Conservation (phyloP, 129 eudicot species). For the Silybum marianum region DNA sequence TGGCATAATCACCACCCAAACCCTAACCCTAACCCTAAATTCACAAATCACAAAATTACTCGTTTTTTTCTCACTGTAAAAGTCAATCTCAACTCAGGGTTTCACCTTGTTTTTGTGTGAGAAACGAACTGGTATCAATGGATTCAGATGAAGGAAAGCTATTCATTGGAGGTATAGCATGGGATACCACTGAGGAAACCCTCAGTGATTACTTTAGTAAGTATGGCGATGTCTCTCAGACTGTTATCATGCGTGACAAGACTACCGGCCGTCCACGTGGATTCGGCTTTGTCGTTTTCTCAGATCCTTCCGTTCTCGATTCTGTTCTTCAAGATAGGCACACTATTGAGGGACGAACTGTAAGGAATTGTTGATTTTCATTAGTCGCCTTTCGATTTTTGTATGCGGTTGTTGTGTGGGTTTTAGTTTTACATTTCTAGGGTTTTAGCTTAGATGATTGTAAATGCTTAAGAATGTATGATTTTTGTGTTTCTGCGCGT, state of each 20-base stretch:
- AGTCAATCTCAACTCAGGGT: neutral
- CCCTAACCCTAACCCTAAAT: constrained; percentile 9
- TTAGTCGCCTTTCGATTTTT: neutral
- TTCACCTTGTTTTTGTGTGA: neutral
- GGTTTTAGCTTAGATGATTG: neutral
- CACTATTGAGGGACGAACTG: constrained; percentile 49
- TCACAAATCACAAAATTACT: neutral
- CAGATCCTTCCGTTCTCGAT: constrained; percentile 59
- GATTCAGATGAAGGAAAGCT: constrained; percentile 49
- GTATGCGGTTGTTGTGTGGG: neutral
- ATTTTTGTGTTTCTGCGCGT: neutral
- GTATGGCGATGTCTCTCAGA: constrained; percentile 54
- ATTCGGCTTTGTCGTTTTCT: constrained; percentile 60
- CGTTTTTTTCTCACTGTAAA: neutral
- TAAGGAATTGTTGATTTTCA: neutral
- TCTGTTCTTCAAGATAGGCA: constrained; percentile 55
- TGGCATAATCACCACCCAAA: neutral
- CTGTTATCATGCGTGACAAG: constrained; percentile 58
- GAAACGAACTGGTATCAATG: constrained; percentile 8
- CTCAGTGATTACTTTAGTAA: constrained; percentile 53
- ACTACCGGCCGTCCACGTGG: constrained; percentile 64
- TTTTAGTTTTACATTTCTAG: neutral
- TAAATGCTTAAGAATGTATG: neutral
- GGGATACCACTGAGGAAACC: constrained; percentile 52
- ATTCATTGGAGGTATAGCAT: constrained; percentile 53